These are phyloP conservation scores for Viola odorata DNA, from an alignment of 345 rosid genomes.

Conservation along the genomic window DNA sequence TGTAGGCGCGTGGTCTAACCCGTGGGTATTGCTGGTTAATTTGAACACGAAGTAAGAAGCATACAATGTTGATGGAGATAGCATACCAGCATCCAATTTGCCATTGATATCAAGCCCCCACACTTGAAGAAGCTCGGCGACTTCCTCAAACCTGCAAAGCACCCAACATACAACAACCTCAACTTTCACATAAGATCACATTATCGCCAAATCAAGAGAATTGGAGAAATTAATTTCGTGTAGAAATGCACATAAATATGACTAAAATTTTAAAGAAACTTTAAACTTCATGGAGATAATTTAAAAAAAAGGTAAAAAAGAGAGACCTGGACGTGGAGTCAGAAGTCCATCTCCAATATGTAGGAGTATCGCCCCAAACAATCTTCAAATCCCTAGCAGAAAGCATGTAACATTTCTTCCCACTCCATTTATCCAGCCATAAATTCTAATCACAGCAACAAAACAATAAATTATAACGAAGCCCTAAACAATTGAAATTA, in stretches of 20 bases:
- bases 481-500: neutral
- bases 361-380: conserved; percentile 27
- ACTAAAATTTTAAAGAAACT: no score
- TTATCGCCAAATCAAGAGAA: neutral
- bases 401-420: conserved; percentile 30
- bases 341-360: conserved; percentile 16
- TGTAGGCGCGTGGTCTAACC: conserved; percentile 35
- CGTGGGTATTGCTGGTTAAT: conserved; percentile 9
- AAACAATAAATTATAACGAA: neutral
- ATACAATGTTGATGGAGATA: conserved; percentile 40
- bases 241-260: neutral
- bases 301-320: neutral
- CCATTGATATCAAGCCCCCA: conserved; percentile 50
- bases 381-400: conserved; percentile 27
- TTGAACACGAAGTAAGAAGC: conserved; percentile 43
- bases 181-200: neutral
- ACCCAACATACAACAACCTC: no score
- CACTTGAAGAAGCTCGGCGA: conserved; percentile 38
- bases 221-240: neutral
- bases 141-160: conserved; percentile 38
- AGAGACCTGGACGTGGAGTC: conserved; percentile 8
- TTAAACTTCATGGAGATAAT: no score
- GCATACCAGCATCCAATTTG: conserved; percentile 27
- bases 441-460: conserved; percentile 19
- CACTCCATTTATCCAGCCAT: conserved; percentile 18